phyloP scores from a whole-genome alignment of 192 early-diverging fungal genomes.

The Cetraspora pellucida region DNA sequence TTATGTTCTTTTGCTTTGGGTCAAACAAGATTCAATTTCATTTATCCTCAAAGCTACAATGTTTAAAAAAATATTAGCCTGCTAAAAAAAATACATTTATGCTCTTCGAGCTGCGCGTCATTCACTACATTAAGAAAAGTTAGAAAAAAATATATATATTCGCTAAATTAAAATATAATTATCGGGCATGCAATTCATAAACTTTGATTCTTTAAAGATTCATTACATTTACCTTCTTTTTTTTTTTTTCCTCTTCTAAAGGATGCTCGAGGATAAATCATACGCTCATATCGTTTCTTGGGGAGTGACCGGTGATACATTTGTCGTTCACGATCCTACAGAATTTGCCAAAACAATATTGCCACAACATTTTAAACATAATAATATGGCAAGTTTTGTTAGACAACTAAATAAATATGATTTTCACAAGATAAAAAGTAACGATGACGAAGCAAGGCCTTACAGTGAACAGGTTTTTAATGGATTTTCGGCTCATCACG shows the following conservation, averaged over 20 bases:
- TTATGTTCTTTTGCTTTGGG: too few species aligned
- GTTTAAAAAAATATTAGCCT: too few species aligned
- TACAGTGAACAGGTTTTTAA: conserved; percentile 45
- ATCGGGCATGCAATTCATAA: neutral
- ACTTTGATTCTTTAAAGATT: conserved; percentile 19
- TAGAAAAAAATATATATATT: too few species aligned
- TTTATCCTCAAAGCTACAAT: too few species aligned
- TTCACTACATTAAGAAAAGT: too few species aligned
- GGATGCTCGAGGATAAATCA: conserved; percentile 73
- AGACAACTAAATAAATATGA: conserved; percentile 69
- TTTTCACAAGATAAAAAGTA: conserved; percentile 64
- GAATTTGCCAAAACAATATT: conserved; percentile 59
- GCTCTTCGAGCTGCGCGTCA: too few species aligned
- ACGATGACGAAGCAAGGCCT: conserved; percentile 38
- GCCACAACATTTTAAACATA: conserved; percentile 62
- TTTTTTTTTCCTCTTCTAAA: conserved; percentile 33
- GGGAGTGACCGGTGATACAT: conserved; percentile 64
- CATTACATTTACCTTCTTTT: conserved; percentile 16
- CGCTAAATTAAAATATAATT: too few species aligned
- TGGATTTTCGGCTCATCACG: neutral
- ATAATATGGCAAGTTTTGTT: conserved; percentile 56
- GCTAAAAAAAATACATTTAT: too few species aligned
- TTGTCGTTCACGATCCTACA: conserved; percentile 71
- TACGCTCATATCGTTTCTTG: conserved; percentile 61
- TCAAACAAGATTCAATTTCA: too few species aligned